These are phyloP conservation scores for Panaeolus cyanescens DNA, from an alignment of 768 basidiomycete species.

Conservation along the genomic window DNA sequence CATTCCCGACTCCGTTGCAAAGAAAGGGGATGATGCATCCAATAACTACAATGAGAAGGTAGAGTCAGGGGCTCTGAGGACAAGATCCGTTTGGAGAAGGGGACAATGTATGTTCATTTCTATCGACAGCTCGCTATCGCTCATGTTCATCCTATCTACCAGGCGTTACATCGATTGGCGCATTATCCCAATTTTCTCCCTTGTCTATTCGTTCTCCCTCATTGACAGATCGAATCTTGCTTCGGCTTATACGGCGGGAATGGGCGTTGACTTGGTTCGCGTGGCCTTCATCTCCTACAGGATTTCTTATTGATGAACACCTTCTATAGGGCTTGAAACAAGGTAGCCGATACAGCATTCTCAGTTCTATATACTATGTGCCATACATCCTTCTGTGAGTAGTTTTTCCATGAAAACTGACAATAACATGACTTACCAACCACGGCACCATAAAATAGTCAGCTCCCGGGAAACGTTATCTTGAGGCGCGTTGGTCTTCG, in stretches of 20 bases:
- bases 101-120: too few species aligned
- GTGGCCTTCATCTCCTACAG: background rate
- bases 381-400: constrained; percentile 24
- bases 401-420: too few species aligned
- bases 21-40: too few species aligned
- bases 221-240: constrained; percentile 48
- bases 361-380: constrained; percentile 33
- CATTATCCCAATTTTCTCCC: constrained; percentile 41
- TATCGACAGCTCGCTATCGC: too few species aligned
- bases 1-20: too few species aligned
- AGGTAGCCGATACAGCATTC: constrained; percentile 35
- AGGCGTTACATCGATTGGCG: constrained; percentile 45
- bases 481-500: too few species aligned
- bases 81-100: too few species aligned
- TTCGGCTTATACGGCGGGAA: constrained; percentile 43
- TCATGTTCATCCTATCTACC: background rate
- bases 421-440: too few species aligned
- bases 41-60: too few species aligned
- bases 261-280: constrained; percentile 32
- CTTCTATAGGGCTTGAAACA: constrained; percentile 20
- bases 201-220: constrained; percentile 43
- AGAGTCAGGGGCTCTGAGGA: too few species aligned
- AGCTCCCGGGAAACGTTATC: too few species aligned
- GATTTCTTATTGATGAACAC: background rate
- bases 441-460: too few species aligned